phyloP scores from a whole-genome alignment of 2,329 filamentous ascomycete species.

The Leptoxyphium fumago region DNA sequence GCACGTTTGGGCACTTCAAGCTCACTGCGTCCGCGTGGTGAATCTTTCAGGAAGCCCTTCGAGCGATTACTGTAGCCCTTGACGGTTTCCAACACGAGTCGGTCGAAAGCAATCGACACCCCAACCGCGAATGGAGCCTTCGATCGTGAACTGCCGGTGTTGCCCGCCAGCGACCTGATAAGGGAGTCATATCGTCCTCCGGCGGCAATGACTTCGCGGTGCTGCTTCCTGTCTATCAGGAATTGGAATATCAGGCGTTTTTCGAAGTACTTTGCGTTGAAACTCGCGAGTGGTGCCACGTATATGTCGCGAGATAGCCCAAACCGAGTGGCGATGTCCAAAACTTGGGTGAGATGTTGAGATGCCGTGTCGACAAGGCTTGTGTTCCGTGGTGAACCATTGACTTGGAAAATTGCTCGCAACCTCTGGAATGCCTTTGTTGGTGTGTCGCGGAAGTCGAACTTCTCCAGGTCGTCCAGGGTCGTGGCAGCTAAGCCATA shows the following conservation, averaged over 20 bases:
- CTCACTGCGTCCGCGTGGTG: constrained; percentile 6
- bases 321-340: constrained; percentile 62
- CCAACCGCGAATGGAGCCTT: constrained; percentile 58
- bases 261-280: constrained; percentile 82
- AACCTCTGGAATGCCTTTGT: constrained; percentile 58
- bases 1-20: constrained; percentile 31
- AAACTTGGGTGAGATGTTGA: constrained; percentile 61
- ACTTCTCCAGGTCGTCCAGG: constrained; percentile 75
- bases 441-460: constrained; percentile 71
- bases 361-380: constrained; percentile 13
- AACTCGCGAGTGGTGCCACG: constrained; percentile 68
- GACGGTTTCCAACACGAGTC: constrained; percentile 49
- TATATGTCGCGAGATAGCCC: constrained; percentile 66
- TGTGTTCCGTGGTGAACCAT: constrained; percentile 21
- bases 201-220: constrained; percentile 71
- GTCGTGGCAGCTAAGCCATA: constrained; percentile 79
- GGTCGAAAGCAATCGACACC: constrained; percentile 81
- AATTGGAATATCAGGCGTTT: constrained; percentile 83
- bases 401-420: constrained; percentile 34
- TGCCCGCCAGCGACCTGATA: constrained; percentile 46
- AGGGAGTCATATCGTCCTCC: constrained; percentile 86
- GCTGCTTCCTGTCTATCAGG: constrained; percentile 68
- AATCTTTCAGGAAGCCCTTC: constrained; percentile 6
- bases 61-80: constrained; percentile 16
- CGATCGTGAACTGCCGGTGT: constrained; percentile 48